These are phyloP conservation scores for Barbarea vulgaris DNA, from an alignment of 345 rosid species.

Conservation along the genomic window DNA sequence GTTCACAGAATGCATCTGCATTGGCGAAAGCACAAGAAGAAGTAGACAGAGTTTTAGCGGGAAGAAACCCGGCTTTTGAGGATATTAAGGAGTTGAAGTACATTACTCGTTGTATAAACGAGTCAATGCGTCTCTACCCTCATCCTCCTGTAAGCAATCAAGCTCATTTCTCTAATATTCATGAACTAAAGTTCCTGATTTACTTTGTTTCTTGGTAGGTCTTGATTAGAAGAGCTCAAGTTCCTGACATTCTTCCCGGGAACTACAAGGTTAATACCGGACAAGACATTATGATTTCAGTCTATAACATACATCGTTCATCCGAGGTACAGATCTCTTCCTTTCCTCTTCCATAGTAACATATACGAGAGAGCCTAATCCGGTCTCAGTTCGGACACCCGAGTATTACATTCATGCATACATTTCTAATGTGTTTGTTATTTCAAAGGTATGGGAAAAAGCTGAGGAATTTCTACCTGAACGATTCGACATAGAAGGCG, in stretches of 20 bases:
- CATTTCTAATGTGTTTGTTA: conserved; percentile 11
- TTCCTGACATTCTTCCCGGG: conserved; percentile 90
- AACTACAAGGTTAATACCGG: conserved; percentile 81
- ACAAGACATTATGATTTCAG: conserved; percentile 97
- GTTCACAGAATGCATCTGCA: conserved; percentile 55
- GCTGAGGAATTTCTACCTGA: conserved; percentile 90
- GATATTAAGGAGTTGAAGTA: conserved; percentile 82
- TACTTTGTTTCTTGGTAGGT: conserved; percentile 49
- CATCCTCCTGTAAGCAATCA: conserved; percentile 91
- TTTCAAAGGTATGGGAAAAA: conserved; percentile 86
- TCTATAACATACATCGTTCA: conserved; percentile 90
- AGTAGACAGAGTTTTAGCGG: conserved; percentile 79
- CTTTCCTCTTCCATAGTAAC: background rate
- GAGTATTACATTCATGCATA: background rate
- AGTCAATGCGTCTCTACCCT: conserved; percentile 92
- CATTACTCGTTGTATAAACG: conserved; percentile 79
- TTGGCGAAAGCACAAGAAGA: conserved; percentile 82
- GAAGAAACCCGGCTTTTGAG: conserved; percentile 71
- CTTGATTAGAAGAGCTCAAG: conserved; percentile 86
- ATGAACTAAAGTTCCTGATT: conserved; percentile 16
- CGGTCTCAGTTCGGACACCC: background rate
- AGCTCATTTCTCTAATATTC: conserved; percentile 5
- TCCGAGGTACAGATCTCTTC: conserved; percentile 54
- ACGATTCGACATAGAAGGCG: conserved; percentile 74
- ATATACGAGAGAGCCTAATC: background rate